Conservation (phyloP, 106 monocot species). For the Xerophyta viscosa region DNA sequence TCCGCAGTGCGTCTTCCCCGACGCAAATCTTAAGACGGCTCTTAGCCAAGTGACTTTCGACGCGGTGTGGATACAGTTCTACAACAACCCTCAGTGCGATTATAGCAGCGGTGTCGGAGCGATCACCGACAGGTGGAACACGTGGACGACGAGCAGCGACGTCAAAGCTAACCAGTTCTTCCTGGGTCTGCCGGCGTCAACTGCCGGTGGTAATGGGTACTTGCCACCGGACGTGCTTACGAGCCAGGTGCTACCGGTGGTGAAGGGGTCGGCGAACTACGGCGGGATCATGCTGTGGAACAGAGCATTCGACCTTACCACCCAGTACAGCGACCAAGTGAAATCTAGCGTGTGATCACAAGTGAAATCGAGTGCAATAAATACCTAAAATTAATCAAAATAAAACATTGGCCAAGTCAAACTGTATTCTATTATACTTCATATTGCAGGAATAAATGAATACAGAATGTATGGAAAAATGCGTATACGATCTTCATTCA, state of each 20-base stretch:
- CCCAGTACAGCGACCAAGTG: slow-evolving; percentile 24
- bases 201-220: slow-evolving; percentile 49
- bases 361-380: no score
- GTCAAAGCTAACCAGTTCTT: slow-evolving; percentile 18
- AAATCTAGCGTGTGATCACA: slow-evolving; percentile 34
- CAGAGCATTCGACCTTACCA: slow-evolving; percentile 32
- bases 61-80: slow-evolving; percentile 54
- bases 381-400: no score
- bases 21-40: slow-evolving; percentile 21
- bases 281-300: slow-evolving; percentile 62
- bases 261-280: slow-evolving; percentile 24
- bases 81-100: slow-evolving; percentile 44
- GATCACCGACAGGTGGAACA: slow-evolving; percentile 23
- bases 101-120: slow-evolving; percentile 20
- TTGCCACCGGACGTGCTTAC: slow-evolving; percentile 22
- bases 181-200: slow-evolving; percentile 41
- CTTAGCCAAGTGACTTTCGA: slow-evolving; percentile 38
- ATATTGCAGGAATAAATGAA: no score
- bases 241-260: slow-evolving; percentile 30
- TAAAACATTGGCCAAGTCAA: no score
- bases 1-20: slow-evolving; percentile 53
- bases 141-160: slow-evolving; percentile 28
- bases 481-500: no score
- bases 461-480: no score
- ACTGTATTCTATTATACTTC: no score